Percentiles rank a stretch among this genome's conserved stretches.
Evolutionary conservation across 2,329 filamentous ascomycete species (phyloP).

Genomic region (Ophiostoma triangulosporum): DNA sequence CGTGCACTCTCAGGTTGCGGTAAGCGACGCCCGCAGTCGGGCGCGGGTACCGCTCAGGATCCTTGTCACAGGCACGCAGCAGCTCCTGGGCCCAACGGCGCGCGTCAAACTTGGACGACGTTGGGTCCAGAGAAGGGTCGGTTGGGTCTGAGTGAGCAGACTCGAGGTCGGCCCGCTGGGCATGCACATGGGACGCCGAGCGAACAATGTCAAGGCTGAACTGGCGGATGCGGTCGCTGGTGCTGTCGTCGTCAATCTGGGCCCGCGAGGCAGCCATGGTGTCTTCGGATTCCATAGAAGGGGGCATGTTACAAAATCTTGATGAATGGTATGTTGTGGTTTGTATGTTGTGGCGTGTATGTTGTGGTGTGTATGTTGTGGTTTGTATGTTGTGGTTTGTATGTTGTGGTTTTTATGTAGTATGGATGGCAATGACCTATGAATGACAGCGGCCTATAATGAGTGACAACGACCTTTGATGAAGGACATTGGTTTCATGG

Average conservation of each 20-base stretch:
- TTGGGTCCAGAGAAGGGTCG: conserved; percentile 27
- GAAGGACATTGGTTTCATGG: too few relatives aligned
- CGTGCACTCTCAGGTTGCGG: conserved; percentile 53
- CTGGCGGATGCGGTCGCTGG: conserved; percentile 4
- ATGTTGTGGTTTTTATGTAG: too few relatives aligned
- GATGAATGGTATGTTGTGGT: neutral
- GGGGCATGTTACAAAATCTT: too few relatives aligned
- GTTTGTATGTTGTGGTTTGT: too few relatives aligned
- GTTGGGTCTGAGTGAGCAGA: neutral
- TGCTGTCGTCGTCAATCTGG: neutral
- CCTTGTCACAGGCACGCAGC: conserved; percentile 25
- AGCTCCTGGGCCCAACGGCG: conserved; percentile 33
- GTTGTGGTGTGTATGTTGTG: too few relatives aligned
- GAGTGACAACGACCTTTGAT: too few relatives aligned
- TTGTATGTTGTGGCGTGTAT: too few relatives aligned
- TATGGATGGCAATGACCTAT: too few relatives aligned
- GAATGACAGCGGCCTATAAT: too few relatives aligned
- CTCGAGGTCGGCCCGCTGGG: neutral
- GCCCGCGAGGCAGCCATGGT: neutral
- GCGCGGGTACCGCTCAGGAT: conserved; percentile 15
- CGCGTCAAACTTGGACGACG: conserved; percentile 28
- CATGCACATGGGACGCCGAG: conserved; percentile 3
- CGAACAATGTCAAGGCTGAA: conserved; percentile 13
- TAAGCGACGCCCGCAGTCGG: conserved; percentile 47
- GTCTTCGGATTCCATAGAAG: neutral